Percentiles rank a stretch among this genome's conserved stretches.
These are phyloP conservation scores for Lodderomyces parapsilosis DNA, from an alignment of 1,139 yeast genomes.

Conservation along the genomic window DNA sequence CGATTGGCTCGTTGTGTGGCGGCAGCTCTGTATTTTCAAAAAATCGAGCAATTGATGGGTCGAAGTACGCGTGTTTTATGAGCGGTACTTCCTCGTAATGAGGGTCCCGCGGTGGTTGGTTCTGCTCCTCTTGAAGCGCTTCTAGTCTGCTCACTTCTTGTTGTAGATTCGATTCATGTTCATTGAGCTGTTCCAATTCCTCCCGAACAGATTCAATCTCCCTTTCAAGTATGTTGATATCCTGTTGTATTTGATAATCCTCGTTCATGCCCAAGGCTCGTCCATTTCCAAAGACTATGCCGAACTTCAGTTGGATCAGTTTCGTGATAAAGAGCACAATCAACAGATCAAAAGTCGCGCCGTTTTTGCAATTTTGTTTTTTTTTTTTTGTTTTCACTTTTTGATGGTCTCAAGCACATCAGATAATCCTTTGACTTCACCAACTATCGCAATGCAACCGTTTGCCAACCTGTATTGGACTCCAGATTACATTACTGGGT, in stretches of 20 bases:
- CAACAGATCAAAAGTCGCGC: not conserved
- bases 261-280: not conserved
- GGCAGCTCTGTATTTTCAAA: slow-evolving; percentile 14
- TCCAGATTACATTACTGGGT: slow-evolving; percentile 41
- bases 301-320: not conserved
- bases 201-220: not conserved
- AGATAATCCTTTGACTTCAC: not conserved
- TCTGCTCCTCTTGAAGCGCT: slow-evolving; percentile 5
- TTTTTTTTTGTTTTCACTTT: not conserved
- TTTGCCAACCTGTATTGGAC: slow-evolving; percentile 34
- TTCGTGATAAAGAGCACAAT: not conserved
- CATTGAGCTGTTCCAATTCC: not conserved
- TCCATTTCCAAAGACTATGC: not conserved
- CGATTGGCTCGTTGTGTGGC: not conserved
- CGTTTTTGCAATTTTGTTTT: not conserved
- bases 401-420: not conserved
- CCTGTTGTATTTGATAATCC: not conserved
- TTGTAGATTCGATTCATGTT: slow-evolving; percentile 10
- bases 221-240: not conserved
- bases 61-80: slow-evolving; percentile 29
- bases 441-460: not conserved
- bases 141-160: slow-evolving; percentile 5
- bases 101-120: slow-evolving; percentile 12
- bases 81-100: slow-evolving; percentile 7
- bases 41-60: slow-evolving; percentile 26